These are phyloP conservation scores for Dendrostoma leiphaemia DNA, from an alignment of 2,329 filamentous ascomycete genomes.

Conservation along the genomic window DNA sequence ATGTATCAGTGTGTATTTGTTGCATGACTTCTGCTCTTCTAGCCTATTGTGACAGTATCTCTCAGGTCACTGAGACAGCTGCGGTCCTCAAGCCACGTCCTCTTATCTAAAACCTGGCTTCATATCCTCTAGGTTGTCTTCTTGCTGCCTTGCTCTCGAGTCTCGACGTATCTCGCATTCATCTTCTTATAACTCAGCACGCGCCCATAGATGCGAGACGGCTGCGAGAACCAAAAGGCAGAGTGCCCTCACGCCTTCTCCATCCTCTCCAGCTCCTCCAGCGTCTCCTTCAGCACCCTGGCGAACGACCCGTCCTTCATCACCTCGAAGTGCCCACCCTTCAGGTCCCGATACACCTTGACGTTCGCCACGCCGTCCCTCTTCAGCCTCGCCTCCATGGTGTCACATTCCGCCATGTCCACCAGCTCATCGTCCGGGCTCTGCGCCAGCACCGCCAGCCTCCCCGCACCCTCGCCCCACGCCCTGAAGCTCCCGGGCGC, in stretches of 20 bases:
- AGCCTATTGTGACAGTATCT: no score
- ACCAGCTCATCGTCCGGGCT: slow-evolving; percentile 48
- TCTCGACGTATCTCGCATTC: no score
- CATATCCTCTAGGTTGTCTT: no score
- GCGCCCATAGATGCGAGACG: no score
- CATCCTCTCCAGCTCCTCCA: slow-evolving; percentile 20
- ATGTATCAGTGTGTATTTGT: no score
- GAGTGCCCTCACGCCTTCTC: background rate
- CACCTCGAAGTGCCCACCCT: slow-evolving; percentile 61
- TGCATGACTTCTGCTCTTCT: no score
- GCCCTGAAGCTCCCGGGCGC: slow-evolving; percentile 39
- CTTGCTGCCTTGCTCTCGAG: no score
- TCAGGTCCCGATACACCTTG: slow-evolving; percentile 43
- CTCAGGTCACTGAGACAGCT: no score
- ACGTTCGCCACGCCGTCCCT: slow-evolving; percentile 35
- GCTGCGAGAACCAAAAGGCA: no score
- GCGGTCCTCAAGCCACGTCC: no score
- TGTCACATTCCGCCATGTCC: slow-evolving; percentile 57
- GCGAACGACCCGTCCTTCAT: slow-evolving; percentile 61
- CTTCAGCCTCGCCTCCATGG: slow-evolving; percentile 49
- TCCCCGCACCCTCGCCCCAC: slow-evolving; percentile 31
- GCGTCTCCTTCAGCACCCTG: slow-evolving; percentile 36
- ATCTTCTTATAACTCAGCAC: no score
- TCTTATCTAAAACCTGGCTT: no score
- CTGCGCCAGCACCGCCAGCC: slow-evolving; percentile 40